These are phyloP conservation scores for Moesziomyces sp. DNA, from an alignment of 1,284 basidiomycete species.

Conservation along the genomic window DNA sequence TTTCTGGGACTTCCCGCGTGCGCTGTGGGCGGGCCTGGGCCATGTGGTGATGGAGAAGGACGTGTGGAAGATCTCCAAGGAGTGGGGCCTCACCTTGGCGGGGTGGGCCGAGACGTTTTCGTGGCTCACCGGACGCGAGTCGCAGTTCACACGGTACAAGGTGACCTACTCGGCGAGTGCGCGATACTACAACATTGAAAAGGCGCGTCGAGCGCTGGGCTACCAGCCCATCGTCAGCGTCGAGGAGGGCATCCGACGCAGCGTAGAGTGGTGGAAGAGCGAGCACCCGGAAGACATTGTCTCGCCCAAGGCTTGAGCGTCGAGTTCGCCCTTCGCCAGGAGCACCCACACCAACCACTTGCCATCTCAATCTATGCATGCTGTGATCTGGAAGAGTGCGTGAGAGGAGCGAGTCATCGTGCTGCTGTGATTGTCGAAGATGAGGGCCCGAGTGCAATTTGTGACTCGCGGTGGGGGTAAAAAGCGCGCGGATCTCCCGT, in stretches of 20 bases:
- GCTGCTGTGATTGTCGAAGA: too few relatives aligned
- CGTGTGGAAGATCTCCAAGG: slow-evolving; percentile 56
- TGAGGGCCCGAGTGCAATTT: too few relatives aligned
- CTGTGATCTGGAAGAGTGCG: too few relatives aligned
- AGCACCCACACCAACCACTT: too few relatives aligned
- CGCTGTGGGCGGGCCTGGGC: slow-evolving; percentile 77
- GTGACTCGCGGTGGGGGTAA: too few relatives aligned
- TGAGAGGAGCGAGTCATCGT: too few relatives aligned
- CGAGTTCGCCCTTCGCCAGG: background rate
- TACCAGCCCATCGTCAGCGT: slow-evolving; percentile 91
- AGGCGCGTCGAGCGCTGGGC: slow-evolving; percentile 87
- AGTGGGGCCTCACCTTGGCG: slow-evolving; percentile 53
- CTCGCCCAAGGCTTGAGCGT: slow-evolving; percentile 31
- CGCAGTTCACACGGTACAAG: slow-evolving; percentile 89
- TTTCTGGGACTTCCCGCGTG: slow-evolving; percentile 93
- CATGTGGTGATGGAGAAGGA: slow-evolving; percentile 44
- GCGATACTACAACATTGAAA: slow-evolving; percentile 95
- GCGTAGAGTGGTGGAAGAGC: slow-evolving; percentile 71
- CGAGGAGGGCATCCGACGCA: slow-evolving; percentile 84
- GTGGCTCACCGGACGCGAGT: slow-evolving; percentile 81
- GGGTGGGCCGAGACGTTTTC: slow-evolving; percentile 77
- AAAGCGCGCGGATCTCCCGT: too few relatives aligned
- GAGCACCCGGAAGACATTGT: slow-evolving; percentile 46
- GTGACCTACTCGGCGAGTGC: slow-evolving; percentile 76
- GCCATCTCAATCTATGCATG: too few relatives aligned